Evolutionary conservation across 768 basidiomycete species (phyloP), one percentile per base, ranked within the genome.

Genomic region (Crucibulum laeve): DNA sequence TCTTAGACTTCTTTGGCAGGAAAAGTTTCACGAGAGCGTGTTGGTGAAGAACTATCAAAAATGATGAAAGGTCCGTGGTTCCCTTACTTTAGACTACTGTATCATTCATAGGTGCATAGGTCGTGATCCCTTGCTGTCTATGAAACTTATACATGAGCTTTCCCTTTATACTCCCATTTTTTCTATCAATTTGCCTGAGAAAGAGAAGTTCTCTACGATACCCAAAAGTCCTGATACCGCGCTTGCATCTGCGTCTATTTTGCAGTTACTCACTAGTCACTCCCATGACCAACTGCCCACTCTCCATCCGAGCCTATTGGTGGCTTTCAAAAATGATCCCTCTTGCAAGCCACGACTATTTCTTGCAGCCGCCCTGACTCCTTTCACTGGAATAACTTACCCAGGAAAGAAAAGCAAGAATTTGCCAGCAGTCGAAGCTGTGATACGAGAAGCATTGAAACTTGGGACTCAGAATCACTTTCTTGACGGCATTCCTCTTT

Each of bases 41-140:
- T 93, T 4, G 94, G 94, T 0, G 87, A 87, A 49, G 96, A 99
- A 62, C 55, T 98, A 11, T 79, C 87, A 49, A 99, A 98, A 61
- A 98, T 97, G 89, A 74, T 98, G 59, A 82, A 82, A 70, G 85
- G 95, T 85, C 36, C 18, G 38, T 28, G 40, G n/a, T 23, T 48
- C 42, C 18, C 40, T 18, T 32, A 26, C 30, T 8, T 47, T 23
- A 40, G 43, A 36, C 21, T 40, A 32, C 38, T 19, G 7, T n/a
- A 17, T 38, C 33, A 41, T 42, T 22, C 11, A 45, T 36, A 5
- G 25, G 14, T 25, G 43, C 13, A 17, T 46, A 94, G 93, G 84
- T 17, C 75, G 70, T 7, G 76, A 91, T 57, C 92, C 96, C 1
- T 60, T 88, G 3, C 74, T 71, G 23, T 74, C 93, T 7, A 76